Evolutionary conservation across 2,329 filamentous ascomycete genomes (phyloP), one percentile per base, ranked within the genome.

Genomic region (Colletotrichum tabaci): DNA sequence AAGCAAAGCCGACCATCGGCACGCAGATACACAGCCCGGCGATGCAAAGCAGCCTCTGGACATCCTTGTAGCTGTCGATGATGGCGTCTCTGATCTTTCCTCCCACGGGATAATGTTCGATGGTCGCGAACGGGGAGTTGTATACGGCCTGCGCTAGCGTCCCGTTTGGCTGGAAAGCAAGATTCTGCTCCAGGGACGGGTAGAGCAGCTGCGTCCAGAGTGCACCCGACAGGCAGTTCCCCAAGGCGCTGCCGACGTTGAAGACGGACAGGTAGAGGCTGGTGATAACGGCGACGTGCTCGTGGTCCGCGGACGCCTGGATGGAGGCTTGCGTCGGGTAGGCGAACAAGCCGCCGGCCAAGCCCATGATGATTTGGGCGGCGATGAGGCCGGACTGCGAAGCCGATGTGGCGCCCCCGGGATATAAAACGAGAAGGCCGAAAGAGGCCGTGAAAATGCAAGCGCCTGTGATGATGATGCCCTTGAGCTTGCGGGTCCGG

Each of bases 321-420:
- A 84, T 82, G 1, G 81, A 82, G 0, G 82, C 82, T 60, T 83
- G 81, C 0, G 82, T 82, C 0, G 82, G 82, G 62, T 83, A 84
- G 0, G 82, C 80, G 75, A 91, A 91, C 67, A 91, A 79, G 0
- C 89, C 89, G 13, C 88, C 88, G 0, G 88, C 88, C 52, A 90
- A 81, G 53, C 89, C 89, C 3, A 91, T 81, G 2, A 91, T 78
- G 2, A 91, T 79, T 74, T 91, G 88, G 0, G 83, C 88, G 2
- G 84, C 84, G 60, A 91, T 85, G 21, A 91, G 82, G 2, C 89
- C 89, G 0, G 83, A 81, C 52, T 87, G 81, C 2, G 81, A 83
- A 0, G 80, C 77, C 0, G 75, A 46, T 2, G 78, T 81, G 0
- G 82, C 78, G 1, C 87, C 87, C 15, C 89, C 88, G 1, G 88